phyloP scores from a whole-genome alignment of 2,329 filamentous ascomycete genomes.

The Massarina eburnea region DNA sequence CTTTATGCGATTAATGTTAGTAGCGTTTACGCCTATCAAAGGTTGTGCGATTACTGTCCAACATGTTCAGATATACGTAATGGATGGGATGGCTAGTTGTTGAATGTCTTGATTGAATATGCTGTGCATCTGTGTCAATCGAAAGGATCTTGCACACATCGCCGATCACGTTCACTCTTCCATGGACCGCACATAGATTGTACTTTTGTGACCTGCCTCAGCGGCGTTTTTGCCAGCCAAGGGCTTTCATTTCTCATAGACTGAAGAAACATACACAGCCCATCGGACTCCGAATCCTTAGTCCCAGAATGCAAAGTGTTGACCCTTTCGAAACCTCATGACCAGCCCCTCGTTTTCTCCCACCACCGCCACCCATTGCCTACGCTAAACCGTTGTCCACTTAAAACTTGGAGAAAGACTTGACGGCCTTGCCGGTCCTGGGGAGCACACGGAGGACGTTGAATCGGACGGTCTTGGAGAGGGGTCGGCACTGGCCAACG shows the following conservation, averaged over 20 bases:
- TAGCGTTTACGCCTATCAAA: too few species aligned
- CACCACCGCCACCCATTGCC: constrained; percentile 24
- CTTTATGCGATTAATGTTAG: too few species aligned
- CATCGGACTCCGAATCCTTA: constrained; percentile 43
- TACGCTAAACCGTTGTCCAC: constrained; percentile 27
- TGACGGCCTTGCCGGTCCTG: constrained; percentile 95
- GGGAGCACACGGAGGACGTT: constrained; percentile 99
- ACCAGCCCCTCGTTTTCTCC: constrained; percentile 26
- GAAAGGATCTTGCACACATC: too few species aligned
- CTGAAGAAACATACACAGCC: constrained; percentile 45
- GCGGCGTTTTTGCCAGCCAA: constrained; percentile 37
- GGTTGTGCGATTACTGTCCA: too few species aligned
- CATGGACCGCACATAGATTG: neutral
- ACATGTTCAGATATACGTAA: too few species aligned
- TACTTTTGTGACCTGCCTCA: constrained; percentile 41
- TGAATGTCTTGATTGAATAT: too few species aligned
- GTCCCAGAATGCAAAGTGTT: constrained; percentile 43
- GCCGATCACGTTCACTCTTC: neutral
- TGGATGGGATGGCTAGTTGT: too few species aligned
- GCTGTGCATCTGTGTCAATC: too few species aligned
- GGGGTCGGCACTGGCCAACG: constrained; percentile 98
- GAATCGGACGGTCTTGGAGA: constrained; percentile 99
- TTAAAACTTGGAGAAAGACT: constrained; percentile 99
- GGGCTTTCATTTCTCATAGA: constrained; percentile 45
- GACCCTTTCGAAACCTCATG: constrained; percentile 36